A percentile compares a stretch with the other conserved stretches of the same genome.
Evolutionary conservation across 495 filamentous ascomycete species (phyloP).

Genomic region (Xylaria flabelliformis): DNA sequence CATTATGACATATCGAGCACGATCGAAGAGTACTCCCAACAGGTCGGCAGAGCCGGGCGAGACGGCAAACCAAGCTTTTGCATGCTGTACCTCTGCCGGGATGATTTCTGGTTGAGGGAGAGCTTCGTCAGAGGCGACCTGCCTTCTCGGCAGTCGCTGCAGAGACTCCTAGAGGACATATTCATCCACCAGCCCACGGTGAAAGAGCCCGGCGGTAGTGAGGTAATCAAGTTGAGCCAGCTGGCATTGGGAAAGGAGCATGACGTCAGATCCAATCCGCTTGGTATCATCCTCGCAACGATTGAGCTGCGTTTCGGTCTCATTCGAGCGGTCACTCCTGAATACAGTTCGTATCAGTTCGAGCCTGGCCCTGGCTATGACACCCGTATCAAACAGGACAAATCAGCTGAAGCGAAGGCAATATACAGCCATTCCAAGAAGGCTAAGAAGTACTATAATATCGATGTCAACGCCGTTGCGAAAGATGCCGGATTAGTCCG

Average conservation of each 20-base stretch:
- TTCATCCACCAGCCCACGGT: conserved; percentile 46
- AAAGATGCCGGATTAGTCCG: conserved; percentile 36
- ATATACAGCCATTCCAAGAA: conserved; percentile 43
- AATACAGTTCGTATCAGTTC: conserved; percentile 61
- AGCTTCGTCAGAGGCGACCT: conserved; percentile 63
- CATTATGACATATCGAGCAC: conserved; percentile 62
- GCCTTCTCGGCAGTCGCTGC: conserved; percentile 55
- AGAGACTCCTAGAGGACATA: conserved; percentile 53
- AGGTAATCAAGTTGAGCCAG: conserved; percentile 53
- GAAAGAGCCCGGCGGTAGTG: conserved; percentile 39
- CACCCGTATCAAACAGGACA: conserved; percentile 32
- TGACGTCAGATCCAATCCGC: conserved; percentile 50
- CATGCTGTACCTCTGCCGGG: conserved; percentile 58
- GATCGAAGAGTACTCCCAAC: conserved; percentile 65
- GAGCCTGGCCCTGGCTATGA: conserved; percentile 40
- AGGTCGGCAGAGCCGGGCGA: conserved; percentile 64
- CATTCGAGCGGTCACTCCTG: conserved; percentile 61
- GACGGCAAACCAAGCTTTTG: conserved; percentile 60
- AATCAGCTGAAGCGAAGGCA: conserved; percentile 41
- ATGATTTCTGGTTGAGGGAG: conserved; percentile 60
- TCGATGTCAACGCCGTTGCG: conserved; percentile 54
- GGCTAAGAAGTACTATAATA: conserved; percentile 40
- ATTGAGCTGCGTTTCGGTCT: conserved; percentile 62
- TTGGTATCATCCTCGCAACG: conserved; percentile 57
- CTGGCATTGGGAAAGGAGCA: conserved; percentile 49